Evolutionary conservation across 441 rosid species (phyloP), one percentile per base, ranked within the genome.

Genomic region (Melastoma candidum): DNA sequence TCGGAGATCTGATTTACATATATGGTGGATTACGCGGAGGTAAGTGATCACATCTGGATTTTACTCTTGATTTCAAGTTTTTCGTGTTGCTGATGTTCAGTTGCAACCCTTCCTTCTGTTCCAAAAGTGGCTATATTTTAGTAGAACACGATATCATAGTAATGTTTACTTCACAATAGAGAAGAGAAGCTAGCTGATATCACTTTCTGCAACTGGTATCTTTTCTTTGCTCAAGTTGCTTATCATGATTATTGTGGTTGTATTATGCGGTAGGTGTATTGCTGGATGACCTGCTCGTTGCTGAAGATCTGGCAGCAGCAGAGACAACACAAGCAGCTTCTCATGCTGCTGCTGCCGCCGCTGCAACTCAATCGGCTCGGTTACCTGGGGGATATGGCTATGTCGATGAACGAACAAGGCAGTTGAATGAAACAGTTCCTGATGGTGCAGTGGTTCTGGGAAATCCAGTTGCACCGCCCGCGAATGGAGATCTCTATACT

Each of bases 21-120:
- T 93, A 93, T 67, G 99, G 99, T 44, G 99, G 99, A 70, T 77
- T 93, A 69, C 99, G 99, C 53, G 99, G 99, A 46, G 99, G 99
- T 93, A 82, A 79, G 79, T 51, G 14, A 46, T 65, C 46, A 26
- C 9, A 13, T 56, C 53, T 10, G 46, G 12, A 26, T 4, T 26
- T 64, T 49, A 44, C 46, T 44, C 26, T 12, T 26, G 46, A 45
- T 22, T 14, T 3, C 22, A 29, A 39, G 7, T 9, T 25, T 32
- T 32, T 51, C 32, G 26, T 57, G 48, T 45, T 9, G 14, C 50
- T 44, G 48, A 45, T 9, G 14, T 44, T 12, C 14, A 22, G 26
- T 39, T 49, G 22, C 43, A 57, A 9, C 8, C 1, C 41, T 32
- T 4, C 6, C 41, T 32, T 32, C 41, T 32, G 41, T 6, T 1